A percentile compares a stretch with the other conserved stretches of the same genome.
Conservation (phyloP, 495 filamentous ascomycete genomes). For the Aeminium ludgeri region DNA sequence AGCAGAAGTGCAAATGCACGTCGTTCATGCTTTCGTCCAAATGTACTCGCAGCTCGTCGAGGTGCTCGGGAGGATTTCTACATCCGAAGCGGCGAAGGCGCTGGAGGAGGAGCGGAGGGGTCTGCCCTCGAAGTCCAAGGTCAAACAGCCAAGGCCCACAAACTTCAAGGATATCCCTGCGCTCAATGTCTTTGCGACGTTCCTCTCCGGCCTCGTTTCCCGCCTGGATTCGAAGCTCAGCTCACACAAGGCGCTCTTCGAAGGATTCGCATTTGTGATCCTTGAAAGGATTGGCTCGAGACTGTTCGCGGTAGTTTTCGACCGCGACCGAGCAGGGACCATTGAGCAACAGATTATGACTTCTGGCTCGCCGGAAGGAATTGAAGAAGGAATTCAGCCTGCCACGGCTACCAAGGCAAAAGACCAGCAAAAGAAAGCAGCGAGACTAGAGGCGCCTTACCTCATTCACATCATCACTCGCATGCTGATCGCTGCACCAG, state of each 20-base stretch:
- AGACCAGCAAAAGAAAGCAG: conserved; percentile 6
- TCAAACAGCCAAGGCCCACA: neutral
- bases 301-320: conserved; percentile 18
- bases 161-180: conserved; percentile 1
- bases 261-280: conserved; percentile 21
- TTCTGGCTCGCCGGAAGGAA: neutral
- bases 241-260: conserved; percentile 20
- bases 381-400: conserved; percentile 1
- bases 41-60: conserved; percentile 10
- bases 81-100: neutral
- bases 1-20: conserved; percentile 6
- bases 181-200: conserved; percentile 3
- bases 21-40: conserved; percentile 10
- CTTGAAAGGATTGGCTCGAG: conserved; percentile 18
- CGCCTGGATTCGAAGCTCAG: conserved; percentile 10
- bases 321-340: conserved; percentile 10
- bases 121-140: neutral
- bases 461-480: conserved; percentile 20
- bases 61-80: neutral
- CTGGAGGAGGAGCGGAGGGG: neutral
- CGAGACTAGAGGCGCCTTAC: conserved; percentile 16
- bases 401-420: neutral
- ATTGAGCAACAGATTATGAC: conserved; percentile 17
- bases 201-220: conserved; percentile 8
- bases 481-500: conserved; percentile 18